These are phyloP conservation scores for Scutellaria baicalensis DNA, from an alignment of 257 asterid genomes.

Conservation along the genomic window DNA sequence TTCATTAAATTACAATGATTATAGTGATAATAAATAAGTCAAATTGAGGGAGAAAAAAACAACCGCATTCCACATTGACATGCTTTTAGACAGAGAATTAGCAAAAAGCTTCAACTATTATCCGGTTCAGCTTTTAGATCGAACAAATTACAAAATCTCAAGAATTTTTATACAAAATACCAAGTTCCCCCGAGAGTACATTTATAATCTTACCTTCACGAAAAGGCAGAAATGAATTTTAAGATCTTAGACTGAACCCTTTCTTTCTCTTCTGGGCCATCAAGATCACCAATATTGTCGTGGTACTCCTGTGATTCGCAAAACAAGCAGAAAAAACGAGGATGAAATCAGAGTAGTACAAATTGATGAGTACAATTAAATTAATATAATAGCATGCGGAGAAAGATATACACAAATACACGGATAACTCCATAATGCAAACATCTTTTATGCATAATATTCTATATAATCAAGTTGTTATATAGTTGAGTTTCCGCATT, in stretches of 20 bases:
- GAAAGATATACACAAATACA: neutral
- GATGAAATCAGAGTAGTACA: neutral
- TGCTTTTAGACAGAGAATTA: neutral
- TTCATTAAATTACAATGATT: too few relatives aligned
- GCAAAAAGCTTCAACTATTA: constrained; percentile 4
- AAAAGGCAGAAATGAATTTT: constrained; percentile 63
- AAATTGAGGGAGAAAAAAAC: neutral
- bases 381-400: neutral
- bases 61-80: neutral
- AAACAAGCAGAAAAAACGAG: neutral
- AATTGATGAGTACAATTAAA: neutral
- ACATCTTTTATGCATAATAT: neutral
- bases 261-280: constrained; percentile 97
- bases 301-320: constrained; percentile 64
- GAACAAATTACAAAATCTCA: constrained; percentile 5
- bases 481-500: neutral
- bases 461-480: neutral
- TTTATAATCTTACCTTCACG: constrained; percentile 13
- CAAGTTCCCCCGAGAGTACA: neutral
- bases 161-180: neutral
- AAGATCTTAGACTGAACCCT: constrained; percentile 70
- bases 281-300: constrained; percentile 90
- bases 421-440: neutral
- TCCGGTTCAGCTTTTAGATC: neutral
- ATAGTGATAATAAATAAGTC: neutral